Base-by-base conservation (phyloP, 2,329 filamentous ascomycete genomes). In the Coleophoma crateriformis region DNA sequence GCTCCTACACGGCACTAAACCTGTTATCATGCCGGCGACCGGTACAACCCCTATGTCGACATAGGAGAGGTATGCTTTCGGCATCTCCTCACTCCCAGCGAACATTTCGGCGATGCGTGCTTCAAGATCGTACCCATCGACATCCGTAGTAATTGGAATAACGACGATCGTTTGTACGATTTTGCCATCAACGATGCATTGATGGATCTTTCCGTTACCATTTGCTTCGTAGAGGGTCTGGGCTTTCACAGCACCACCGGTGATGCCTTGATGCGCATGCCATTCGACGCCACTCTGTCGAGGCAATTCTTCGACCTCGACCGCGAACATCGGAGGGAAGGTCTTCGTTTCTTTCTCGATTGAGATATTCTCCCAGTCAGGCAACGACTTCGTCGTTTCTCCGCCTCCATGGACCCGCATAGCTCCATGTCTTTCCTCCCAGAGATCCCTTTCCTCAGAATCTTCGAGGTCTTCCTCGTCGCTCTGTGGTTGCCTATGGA, bases 281-380 rank as follows among this genome's bases (percentile, higher is more conserved):
- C 92, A 99, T 71, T 99, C 94, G 11, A 96, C 81, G 35, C 75
- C 75, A 27, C 86, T 85, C 14, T 72, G 74, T 17, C 88, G 79
- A 1, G 94, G 94, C 12, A 99, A 74, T 56, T 84, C 79, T 40
- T 84, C 77, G 1, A 96, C 87, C 61, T 94, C 83, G 1, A 83
- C 85, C 0, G 85, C 78, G 62, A 94, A 86, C 58, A 91, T 17
- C 11, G 77, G 0, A 85, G 85, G 1, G 90, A 85, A 2, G 27
- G 10, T n/a, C 8, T 13, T 2, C 78, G 58, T 17, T 61, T 66
- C 3, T 40, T 54, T 5, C 53, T 39, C 19, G 54, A 53, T 35
- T 58, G 51, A 35, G 57, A 78, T 59, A 41, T 71, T 69, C 15
- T 66, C 67, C 75, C 72, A 81, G 64, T 76, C 77, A 0, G 84